These are phyloP conservation scores for Beauveria scarabaeidicola DNA, from an alignment of 2,329 filamentous ascomycete genomes.

Conservation along the genomic window DNA sequence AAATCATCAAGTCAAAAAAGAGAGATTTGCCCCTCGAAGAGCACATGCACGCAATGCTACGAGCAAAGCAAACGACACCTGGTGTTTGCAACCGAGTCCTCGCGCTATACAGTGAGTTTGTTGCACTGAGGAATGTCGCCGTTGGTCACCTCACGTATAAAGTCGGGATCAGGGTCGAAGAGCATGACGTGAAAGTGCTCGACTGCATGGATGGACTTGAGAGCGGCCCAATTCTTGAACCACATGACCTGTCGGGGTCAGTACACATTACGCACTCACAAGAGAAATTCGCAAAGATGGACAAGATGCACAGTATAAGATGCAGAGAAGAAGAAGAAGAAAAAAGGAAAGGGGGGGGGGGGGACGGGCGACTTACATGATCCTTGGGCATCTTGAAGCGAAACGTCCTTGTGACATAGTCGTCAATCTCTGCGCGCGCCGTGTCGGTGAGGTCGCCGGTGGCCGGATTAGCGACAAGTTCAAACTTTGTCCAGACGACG, in stretches of 20 bases:
- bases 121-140: conserved; percentile 61
- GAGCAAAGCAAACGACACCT: neutral
- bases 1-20: neutral
- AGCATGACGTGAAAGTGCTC: conserved; percentile 97
- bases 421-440: conserved; percentile 57
- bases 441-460: conserved; percentile 59
- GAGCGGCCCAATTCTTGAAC: conserved; percentile 67
- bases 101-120: conserved; percentile 21
- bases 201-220: conserved; percentile 79
- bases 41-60: neutral
- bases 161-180: conserved; percentile 61
- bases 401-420: conserved; percentile 63
- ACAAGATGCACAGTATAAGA: neutral
- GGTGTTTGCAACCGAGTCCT: neutral
- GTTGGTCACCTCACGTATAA: conserved; percentile 62
- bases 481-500: conserved; percentile 90
- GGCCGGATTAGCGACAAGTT: conserved; percentile 57
- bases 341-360: neutral
- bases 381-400: conserved; percentile 40
- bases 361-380: conserved; percentile 35
- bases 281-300: neutral
- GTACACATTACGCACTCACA: neutral
- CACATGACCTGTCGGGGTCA: conserved; percentile 25
- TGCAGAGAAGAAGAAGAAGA: neutral
- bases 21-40: neutral